These are phyloP conservation scores for Gleditsia sinensis DNA, from an alignment of 306 rosid species.

Conservation along the genomic window DNA sequence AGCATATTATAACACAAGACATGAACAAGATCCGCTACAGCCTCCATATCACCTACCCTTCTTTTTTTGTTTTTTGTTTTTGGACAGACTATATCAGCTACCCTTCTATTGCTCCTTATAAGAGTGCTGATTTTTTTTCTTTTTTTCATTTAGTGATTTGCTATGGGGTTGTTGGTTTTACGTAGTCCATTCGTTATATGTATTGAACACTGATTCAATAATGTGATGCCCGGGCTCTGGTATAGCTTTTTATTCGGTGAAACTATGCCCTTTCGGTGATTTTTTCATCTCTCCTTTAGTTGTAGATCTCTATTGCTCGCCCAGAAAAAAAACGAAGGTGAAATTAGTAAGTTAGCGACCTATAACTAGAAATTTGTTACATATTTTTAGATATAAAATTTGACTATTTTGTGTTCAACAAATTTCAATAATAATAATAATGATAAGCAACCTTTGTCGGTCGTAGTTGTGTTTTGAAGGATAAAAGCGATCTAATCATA, in stretches of 20 bases:
- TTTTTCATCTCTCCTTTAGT: background rate
- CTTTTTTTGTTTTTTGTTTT: conserved; percentile 13
- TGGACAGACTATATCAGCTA: too few species aligned
- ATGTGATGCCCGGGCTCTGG: conserved; percentile 48
- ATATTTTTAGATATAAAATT: too few species aligned
- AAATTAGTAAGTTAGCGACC: too few species aligned
- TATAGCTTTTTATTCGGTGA: conserved; percentile 22
- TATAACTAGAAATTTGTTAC: too few species aligned
- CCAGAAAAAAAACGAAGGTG: too few species aligned
- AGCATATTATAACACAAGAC: conserved; percentile 32
- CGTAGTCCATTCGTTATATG: conserved; percentile 57
- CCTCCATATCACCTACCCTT: conserved; percentile 25
- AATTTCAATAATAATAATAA: too few species aligned
- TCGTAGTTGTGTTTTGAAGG: too few species aligned
- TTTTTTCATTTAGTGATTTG: conserved; percentile 35
- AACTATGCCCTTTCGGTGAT: too few species aligned
- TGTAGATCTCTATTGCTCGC: background rate
- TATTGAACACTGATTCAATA: conserved; percentile 57
- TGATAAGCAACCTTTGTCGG: too few species aligned
- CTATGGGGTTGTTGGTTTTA: conserved; percentile 42
- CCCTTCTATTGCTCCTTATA: conserved; percentile 35
- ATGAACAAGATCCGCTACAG: conserved; percentile 25
- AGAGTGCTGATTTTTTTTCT: conserved; percentile 18
- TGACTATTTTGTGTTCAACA: too few species aligned
- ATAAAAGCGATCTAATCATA: too few species aligned